A percentile compares a stretch with the other conserved stretches of the same genome.
Conservation (phyloP, 805 yeast genomes). For the Lipomyces anomalus region DNA sequence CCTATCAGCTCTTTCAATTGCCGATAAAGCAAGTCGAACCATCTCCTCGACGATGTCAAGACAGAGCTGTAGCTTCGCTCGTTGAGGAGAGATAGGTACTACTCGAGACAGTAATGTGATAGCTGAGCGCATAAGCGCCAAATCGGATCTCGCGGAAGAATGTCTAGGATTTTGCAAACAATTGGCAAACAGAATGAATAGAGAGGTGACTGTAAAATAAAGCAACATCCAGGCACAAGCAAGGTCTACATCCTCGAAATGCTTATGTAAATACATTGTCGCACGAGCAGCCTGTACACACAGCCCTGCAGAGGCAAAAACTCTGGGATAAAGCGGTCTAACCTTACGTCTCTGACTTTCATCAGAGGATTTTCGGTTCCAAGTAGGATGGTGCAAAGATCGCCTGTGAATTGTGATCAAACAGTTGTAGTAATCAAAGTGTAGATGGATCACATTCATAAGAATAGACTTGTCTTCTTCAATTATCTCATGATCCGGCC, state of each 20-base stretch:
- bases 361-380: conserved; percentile 4
- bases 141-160: conserved; percentile 22
- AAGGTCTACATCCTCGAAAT: conserved; percentile 10
- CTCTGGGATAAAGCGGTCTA: conserved; percentile 23
- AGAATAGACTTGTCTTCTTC: conserved; percentile 9
- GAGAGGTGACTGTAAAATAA: conserved; percentile 13
- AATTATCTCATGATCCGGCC: conserved; percentile 26
- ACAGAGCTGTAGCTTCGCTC: neutral
- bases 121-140: conserved; percentile 19
- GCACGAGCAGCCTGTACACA: conserved; percentile 28
- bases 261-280: conserved; percentile 17
- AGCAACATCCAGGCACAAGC: conserved; percentile 18
- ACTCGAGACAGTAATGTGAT: conserved; percentile 9
- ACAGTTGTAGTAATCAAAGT: conserved; percentile 22
- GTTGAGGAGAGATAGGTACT: neutral
- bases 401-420: conserved; percentile 23
- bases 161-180: conserved; percentile 24
- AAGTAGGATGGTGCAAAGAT: conserved; percentile 24
- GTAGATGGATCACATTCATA: conserved; percentile 15
- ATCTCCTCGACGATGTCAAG: conserved; percentile 3
- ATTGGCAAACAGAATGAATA: conserved; percentile 23
- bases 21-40: conserved; percentile 4
- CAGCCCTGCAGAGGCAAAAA: conserved; percentile 25
- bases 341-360: neutral
- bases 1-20: too few relatives aligned